Base-by-base conservation (phyloP, 306 rosid genomes). In the Lathyrus sativus region DNA sequence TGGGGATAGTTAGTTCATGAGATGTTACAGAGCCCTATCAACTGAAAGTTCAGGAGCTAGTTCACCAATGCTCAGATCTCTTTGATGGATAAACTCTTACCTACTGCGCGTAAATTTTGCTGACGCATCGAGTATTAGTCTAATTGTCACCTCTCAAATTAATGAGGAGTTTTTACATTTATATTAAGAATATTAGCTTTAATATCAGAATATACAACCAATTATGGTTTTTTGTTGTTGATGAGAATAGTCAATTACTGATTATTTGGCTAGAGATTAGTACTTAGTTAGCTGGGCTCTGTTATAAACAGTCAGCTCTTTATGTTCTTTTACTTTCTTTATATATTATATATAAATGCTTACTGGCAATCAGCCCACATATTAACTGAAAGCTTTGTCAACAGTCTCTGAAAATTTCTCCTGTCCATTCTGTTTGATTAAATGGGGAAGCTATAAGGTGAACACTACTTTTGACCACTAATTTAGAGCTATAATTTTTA, bases 401-500 rank as follows among this genome's bases (percentile, higher is more conserved):
- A 79, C 91, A 95, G 99, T 80, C 58, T 88, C 92, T 3, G 91
- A 84, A 78, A 85, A 95, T 62, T 95, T 95, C 66, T 54, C 83
- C 51, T 95, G 99, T 79, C 85, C 99, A 33, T 76, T 90, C 60
- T 95, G 99, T 81, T 85, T 87, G 87, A 74, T 81, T 26, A 67
- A 62, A 79, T 90, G 97, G 79, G 86, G 81, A 55, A 82, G 92
- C 80, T 90, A 78, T 70, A 84, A 95, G 99, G 99, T 95, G 74
- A 60, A 29, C 19, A 22, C 72, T 65, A 50, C 76, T 61, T 54
- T 9, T 72, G 11, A 48, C 29, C 71, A 13, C 14, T 29, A 18
- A 60, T 60, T 37, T 45, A 49, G 41, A 42, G 44, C 38, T 51
- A 17, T 51, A 43, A 15, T 33, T 50, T 37, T 9, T 22, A 15